Conservation (phyloP, 768 basidiomycete genomes). For the Lactarius deliciosus region DNA sequence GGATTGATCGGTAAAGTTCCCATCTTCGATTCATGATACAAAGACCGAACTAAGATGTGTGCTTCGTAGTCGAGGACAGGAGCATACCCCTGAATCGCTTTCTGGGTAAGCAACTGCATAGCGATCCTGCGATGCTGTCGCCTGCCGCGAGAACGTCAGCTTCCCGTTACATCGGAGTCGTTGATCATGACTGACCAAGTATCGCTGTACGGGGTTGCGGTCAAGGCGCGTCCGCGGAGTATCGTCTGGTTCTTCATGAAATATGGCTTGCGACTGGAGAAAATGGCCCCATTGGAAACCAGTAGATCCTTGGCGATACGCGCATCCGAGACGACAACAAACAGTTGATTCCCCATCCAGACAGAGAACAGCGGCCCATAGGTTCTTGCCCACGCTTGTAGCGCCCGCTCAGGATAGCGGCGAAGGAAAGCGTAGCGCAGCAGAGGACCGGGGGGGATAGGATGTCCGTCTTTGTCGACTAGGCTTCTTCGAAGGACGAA, state of each 20-base stretch:
- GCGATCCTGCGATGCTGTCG: conserved; percentile 46
- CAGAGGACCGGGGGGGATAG: conserved; percentile 32
- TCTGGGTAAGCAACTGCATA: conserved; percentile 35
- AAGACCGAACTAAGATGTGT: conserved; percentile 39
- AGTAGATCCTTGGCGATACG: conserved; percentile 46
- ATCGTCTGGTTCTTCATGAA: conserved; percentile 49
- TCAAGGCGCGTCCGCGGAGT: conserved; percentile 45
- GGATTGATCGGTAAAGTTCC: conserved; percentile 42
- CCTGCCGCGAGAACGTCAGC: conserved; percentile 32
- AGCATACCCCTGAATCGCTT: conserved; percentile 40
- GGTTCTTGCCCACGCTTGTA: conserved; percentile 45
- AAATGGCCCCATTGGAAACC: conserved; percentile 46
- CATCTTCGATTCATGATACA: conserved; percentile 38
- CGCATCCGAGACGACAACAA: conserved; percentile 47
- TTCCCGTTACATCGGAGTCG: neutral
- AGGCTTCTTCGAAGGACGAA: conserved; percentile 30
- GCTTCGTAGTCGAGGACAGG: conserved; percentile 43
- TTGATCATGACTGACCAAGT: conserved; percentile 36
- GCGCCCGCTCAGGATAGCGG: conserved; percentile 44
- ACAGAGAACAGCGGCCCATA: conserved; percentile 48
- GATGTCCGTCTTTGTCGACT: conserved; percentile 31
- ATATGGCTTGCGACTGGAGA: conserved; percentile 47
- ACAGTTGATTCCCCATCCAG: conserved; percentile 49
- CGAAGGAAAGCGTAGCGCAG: conserved; percentile 41
- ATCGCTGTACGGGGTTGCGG: conserved; percentile 46